Evolutionary conservation across 768 basidiomycete species (phyloP).

Genomic region (Leccinellum luteum): DNA sequence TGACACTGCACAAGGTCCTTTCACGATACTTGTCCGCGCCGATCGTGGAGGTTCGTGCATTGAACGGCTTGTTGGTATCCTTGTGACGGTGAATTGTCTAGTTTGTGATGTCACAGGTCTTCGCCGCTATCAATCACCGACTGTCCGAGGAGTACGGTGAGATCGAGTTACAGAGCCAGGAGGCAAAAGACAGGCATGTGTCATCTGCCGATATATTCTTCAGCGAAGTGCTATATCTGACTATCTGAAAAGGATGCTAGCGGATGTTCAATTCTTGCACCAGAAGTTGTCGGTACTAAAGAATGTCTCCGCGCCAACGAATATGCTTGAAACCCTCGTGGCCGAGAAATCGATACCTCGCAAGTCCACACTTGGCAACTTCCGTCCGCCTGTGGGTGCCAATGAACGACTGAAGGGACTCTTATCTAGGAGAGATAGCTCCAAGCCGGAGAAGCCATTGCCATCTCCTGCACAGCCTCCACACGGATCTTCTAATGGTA

Average conservation of each 20-base stretch:
- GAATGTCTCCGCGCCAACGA: conserved; percentile 67
- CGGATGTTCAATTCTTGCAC: conserved; percentile 75
- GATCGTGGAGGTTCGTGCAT: conserved; percentile 70
- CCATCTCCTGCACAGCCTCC: conserved; percentile 27
- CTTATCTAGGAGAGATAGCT: conserved; percentile 29
- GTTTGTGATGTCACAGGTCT: conserved; percentile 94
- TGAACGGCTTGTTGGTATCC: conserved; percentile 5
- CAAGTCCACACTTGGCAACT: conserved; percentile 26
- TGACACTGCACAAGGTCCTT: conserved; percentile 92
- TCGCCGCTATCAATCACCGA: conserved; percentile 88
- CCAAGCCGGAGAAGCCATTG: conserved; percentile 27
- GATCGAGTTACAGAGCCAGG: conserved; percentile 78
- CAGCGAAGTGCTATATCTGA: conserved; percentile 12
- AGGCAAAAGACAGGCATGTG: conserved; percentile 78
- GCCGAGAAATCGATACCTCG: conserved; percentile 69
- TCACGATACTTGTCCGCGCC: conserved; percentile 80
- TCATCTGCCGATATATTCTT: conserved; percentile 3
- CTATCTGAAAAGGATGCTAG: conserved; percentile 57
- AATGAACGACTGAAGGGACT: conserved; percentile 40
- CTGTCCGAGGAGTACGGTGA: conserved; percentile 82
- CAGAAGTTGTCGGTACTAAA: conserved; percentile 73
- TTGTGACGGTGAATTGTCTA: conserved; percentile 33
- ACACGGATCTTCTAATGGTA: conserved; percentile 11
- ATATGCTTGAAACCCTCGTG: conserved; percentile 83
- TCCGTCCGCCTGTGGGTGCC: conserved; percentile 23